Evolutionary conservation across 2,329 filamentous ascomycete species (phyloP).

Genomic region (Podosphaera fusca): DNA sequence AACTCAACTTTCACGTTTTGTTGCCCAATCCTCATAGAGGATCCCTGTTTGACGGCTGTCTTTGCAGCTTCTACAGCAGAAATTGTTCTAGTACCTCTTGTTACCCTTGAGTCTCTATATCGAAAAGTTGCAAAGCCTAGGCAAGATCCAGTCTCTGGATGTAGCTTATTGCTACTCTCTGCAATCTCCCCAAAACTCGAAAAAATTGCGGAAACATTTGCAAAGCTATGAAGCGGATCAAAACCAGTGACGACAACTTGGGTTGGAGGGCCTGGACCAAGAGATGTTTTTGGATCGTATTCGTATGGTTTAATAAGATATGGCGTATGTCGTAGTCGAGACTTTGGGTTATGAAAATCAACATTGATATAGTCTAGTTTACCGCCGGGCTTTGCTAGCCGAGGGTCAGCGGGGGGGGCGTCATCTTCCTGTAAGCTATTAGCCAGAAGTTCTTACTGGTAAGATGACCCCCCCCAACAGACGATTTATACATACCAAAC

Average conservation of each 20-base stretch:
- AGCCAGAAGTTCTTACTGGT: conserved; percentile 28
- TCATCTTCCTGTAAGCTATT: conserved; percentile 55
- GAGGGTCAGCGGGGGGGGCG: conserved; percentile 58
- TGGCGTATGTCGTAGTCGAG: conserved; percentile 44
- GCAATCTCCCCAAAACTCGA: conserved; percentile 68
- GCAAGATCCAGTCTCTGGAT: conserved; percentile 83
- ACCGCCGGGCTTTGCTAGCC: conserved; percentile 43
- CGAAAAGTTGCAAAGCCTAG: conserved; percentile 81
- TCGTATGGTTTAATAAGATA: conserved; percentile 64
- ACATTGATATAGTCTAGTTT: conserved; percentile 43
- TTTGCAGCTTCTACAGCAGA: conserved; percentile 63
- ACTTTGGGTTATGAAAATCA: conserved; percentile 46
- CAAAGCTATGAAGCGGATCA: conserved; percentile 66
- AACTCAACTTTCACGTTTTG: conserved; percentile 61
- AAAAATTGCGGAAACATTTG: conserved; percentile 54
- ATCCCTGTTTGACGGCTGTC: conserved; percentile 52
- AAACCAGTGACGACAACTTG: conserved; percentile 93
- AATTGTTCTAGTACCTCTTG: conserved; percentile 21
- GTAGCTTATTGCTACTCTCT: conserved; percentile 80
- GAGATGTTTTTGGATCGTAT: conserved; percentile 62
- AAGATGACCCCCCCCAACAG: conserved; percentile 37
- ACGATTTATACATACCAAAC: conserved; percentile 33
- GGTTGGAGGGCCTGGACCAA: conserved; percentile 71
- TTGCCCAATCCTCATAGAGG: conserved; percentile 58
- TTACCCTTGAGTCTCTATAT: conserved; percentile 47